These are phyloP conservation scores for Tilletia horrida DNA, from an alignment of 1,284 basidiomycete genomes.

Conservation along the genomic window DNA sequence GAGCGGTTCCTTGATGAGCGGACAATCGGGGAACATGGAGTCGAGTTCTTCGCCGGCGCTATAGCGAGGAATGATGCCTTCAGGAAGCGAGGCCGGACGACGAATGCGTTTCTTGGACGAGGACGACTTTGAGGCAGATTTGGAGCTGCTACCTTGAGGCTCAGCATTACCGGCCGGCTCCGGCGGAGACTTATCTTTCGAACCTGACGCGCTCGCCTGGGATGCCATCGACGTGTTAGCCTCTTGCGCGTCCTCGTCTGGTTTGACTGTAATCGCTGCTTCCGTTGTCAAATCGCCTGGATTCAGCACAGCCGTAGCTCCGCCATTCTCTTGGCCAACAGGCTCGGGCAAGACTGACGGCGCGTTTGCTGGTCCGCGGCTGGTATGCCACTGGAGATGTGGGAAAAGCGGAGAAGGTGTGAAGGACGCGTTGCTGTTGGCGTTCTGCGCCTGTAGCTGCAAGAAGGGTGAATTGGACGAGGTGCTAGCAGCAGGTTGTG, in stretches of 20 bases:
- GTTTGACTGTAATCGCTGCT: too few relatives aligned
- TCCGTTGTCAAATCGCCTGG: too few relatives aligned
- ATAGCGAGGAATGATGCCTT: neutral
- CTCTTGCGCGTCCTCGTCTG: too few relatives aligned
- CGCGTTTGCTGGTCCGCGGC: neutral
- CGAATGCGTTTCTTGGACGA: too few relatives aligned
- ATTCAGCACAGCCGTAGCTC: neutral
- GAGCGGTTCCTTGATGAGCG: neutral
- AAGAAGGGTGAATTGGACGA: neutral
- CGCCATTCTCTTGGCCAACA: neutral
- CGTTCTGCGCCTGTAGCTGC: neutral
- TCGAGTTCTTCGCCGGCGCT: neutral
- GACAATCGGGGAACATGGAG: neutral
- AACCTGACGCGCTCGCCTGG: too few relatives aligned
- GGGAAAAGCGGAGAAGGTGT: neutral
- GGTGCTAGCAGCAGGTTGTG: too few relatives aligned
- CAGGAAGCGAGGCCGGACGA: neutral
- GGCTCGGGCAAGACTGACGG: neutral
- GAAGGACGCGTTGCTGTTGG: too few relatives aligned
- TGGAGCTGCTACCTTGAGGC: too few relatives aligned
- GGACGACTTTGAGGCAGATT: too few relatives aligned
- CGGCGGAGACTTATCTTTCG: too few relatives aligned
- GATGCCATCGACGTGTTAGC: too few relatives aligned
- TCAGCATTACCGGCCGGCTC: too few relatives aligned
- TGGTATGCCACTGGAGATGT: constrained; percentile 7